phyloP scores from a whole-genome alignment of 495 filamentous ascomycete species.

The Penicillium parvum region DNA sequence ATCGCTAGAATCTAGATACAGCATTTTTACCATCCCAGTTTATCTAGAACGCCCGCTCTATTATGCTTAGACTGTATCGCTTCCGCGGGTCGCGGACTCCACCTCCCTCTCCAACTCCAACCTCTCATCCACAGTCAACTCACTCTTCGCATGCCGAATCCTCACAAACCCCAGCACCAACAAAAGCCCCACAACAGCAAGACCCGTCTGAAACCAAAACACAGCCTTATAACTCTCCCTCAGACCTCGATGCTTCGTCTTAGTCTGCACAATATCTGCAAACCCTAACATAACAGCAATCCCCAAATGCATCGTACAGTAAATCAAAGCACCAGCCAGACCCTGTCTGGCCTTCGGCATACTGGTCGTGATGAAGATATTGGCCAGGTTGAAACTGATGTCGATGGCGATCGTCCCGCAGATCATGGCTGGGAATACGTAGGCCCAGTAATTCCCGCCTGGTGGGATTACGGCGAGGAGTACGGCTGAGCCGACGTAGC shows the following conservation, averaged over 20 bases:
- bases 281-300: slow-evolving; percentile 77
- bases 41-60: too few relatives aligned
- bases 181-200: slow-evolving; percentile 50
- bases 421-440: slow-evolving; percentile 78
- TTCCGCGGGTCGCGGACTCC: not conserved
- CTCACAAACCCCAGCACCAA: slow-evolving; percentile 59
- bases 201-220: slow-evolving; percentile 65
- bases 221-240: slow-evolving; percentile 55
- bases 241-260: slow-evolving; percentile 43
- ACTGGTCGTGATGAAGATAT: slow-evolving; percentile 77
- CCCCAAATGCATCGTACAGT: slow-evolving; percentile 68
- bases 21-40: too few relatives aligned
- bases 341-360: slow-evolving; percentile 68
- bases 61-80: not conserved
- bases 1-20: too few relatives aligned
- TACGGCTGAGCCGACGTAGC: slow-evolving; percentile 59
- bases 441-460: slow-evolving; percentile 63
- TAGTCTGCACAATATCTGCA: slow-evolving; percentile 62
- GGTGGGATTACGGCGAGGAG: slow-evolving; percentile 69
- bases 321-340: slow-evolving; percentile 67
- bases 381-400: slow-evolving; percentile 77
- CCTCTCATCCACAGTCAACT: slow-evolving; percentile 65
- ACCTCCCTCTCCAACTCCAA: slow-evolving; percentile 20
- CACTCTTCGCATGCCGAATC: slow-evolving; percentile 62
- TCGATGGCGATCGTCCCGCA: slow-evolving; percentile 79